Percentiles rank a stretch among this genome's conserved stretches.
These are phyloP conservation scores for Lolium rigidum DNA, from an alignment of 176 grass and related monocot genomes.

Conservation along the genomic window DNA sequence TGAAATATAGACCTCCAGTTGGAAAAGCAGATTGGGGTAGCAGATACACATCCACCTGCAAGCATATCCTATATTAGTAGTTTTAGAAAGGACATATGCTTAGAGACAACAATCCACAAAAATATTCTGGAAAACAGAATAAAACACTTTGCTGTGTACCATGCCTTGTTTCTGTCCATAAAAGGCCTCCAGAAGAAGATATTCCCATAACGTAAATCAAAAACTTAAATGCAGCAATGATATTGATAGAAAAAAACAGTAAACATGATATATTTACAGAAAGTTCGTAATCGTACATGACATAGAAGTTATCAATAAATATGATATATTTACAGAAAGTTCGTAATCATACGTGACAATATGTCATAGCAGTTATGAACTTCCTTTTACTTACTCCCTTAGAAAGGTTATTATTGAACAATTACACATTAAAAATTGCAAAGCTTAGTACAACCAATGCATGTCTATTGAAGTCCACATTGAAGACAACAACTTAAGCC, in stretches of 20 bases:
- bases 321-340: too few species aligned
- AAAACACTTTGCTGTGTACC: neutral
- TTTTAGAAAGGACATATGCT: slow-evolving; percentile 1
- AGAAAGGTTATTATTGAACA: neutral
- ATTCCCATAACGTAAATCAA: slow-evolving; percentile 12
- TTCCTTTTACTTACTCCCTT: neutral
- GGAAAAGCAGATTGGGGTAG: slow-evolving; percentile 89
- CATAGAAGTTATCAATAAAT: neutral
- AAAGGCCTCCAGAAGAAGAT: neutral
- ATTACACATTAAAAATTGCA: neutral
- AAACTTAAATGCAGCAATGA: slow-evolving; percentile 7
- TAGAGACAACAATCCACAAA: neutral
- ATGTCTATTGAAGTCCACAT: slow-evolving; percentile 9
- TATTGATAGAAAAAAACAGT: slow-evolving; percentile 36
- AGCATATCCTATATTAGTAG: slow-evolving; percentile 41
- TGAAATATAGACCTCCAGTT: slow-evolving; percentile 96
- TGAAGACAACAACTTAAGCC: neutral
- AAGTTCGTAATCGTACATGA: neutral
- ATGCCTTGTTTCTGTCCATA: neutral
- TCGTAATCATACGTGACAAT: neutral
- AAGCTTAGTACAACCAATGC: neutral
- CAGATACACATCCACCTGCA: slow-evolving; percentile 89
- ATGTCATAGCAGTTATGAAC: neutral
- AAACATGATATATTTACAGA: too few species aligned
- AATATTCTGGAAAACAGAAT: neutral